Evolutionary conservation across 352 stramenopile species (phyloP).

Genomic region (Thalassiosira livingstoniorum): DNA sequence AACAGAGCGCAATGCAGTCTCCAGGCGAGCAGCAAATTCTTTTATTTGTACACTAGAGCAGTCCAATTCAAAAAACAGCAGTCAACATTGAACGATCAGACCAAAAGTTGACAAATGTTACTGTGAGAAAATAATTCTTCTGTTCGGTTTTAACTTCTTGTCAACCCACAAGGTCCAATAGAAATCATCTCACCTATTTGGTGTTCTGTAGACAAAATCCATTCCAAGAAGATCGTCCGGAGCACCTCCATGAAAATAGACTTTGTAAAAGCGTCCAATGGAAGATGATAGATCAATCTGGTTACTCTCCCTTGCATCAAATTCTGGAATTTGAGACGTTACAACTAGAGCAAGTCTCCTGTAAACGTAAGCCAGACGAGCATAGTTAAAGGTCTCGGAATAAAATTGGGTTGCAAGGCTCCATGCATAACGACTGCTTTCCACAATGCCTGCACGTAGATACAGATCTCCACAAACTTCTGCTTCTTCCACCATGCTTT

Average conservation of each 20-base stretch:
- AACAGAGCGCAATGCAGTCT: conserved; percentile 75
- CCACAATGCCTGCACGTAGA: conserved; percentile 80
- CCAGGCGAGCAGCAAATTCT: conserved; percentile 76
- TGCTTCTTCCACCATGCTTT: conserved; percentile 85
- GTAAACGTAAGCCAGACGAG: conserved; percentile 76
- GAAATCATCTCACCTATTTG: too few relatives aligned
- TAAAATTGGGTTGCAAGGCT: conserved; percentile 84
- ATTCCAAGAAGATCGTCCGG: conserved; percentile 83
- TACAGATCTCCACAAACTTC: conserved; percentile 82
- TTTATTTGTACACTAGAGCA: conserved; percentile 75
- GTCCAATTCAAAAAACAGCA: too few relatives aligned
- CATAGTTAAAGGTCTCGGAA: conserved; percentile 84
- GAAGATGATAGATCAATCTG: conserved; percentile 76
- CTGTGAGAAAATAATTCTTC: too few relatives aligned
- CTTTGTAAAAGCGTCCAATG: conserved; percentile 84
- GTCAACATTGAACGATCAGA: too few relatives aligned
- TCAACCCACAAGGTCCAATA: too few relatives aligned
- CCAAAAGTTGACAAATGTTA: too few relatives aligned
- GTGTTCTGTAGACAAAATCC: conserved; percentile 83
- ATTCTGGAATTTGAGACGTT: conserved; percentile 73
- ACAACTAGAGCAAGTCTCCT: conserved; percentile 75
- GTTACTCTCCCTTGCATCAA: conserved; percentile 80
- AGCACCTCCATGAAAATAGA: conserved; percentile 87
- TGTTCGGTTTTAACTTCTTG: too few relatives aligned
- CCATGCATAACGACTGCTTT: conserved; percentile 80